Evolutionary conservation across 2,329 filamentous ascomycete genomes (phyloP), one percentile per base, ranked within the genome.

Genomic region (Microdochium nivale): DNA sequence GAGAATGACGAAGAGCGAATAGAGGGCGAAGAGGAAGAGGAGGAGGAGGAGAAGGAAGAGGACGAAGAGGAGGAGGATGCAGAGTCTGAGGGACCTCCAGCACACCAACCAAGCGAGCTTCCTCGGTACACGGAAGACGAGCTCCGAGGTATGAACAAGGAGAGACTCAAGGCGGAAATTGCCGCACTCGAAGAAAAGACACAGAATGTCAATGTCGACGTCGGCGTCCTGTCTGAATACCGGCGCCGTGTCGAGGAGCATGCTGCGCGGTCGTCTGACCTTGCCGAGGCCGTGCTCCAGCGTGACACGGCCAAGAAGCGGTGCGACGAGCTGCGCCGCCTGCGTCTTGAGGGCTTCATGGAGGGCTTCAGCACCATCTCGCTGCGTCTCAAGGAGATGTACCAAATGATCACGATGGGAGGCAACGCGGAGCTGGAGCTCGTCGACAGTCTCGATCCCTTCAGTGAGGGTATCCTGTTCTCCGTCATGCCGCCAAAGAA

Each of bases 351-450:
- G 61, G 92, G 94, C 33, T 99, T 99, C 79, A 97, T 97, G 91
- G 90, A 95, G 65, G 94, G 95, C 37, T 97, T 99, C 74, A 87
- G 86, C 62, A 87, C 83, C 56, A 99, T 99, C 68, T 97, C 92
- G 1, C 77, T 96, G 24, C 87, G 92, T 1, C 78, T 99, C 47
- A 99, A 99, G 75, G 94, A 99, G 65, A 99, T 99, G 94, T 99
- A 99, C 72, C 94, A 99, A 67, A 96, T 99, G 91, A 99, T 99
- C 67, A 99, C 94, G 23, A 97, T 99, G 90, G 94, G 94, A 55
- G 94, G 94, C 52, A 99, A 99, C 62, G 94, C 94, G 0, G 94
- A 99, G 72, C 81, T 99, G 13, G 95, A 99, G 69, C 83, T 99
- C 24, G 94, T 99, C 40, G 94, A 99, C 73, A 92, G 87, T 19